phyloP scores from a whole-genome alignment of 495 filamentous ascomycete species.

The Hyaloscypha hepaticicola region DNA sequence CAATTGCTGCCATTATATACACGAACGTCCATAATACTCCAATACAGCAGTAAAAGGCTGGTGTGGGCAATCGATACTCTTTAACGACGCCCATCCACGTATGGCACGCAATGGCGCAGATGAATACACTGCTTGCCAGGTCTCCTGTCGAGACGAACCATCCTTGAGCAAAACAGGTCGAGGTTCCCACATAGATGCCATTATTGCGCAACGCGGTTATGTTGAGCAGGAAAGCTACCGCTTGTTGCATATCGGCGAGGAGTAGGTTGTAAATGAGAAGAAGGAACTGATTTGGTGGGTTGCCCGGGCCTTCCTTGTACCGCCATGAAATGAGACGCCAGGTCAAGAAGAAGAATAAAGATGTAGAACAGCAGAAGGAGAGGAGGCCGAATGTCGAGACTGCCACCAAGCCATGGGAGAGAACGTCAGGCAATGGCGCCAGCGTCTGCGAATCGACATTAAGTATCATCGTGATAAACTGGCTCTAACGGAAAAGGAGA shows the following conservation, averaged over 20 bases:
- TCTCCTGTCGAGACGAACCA: slow-evolving; percentile 72
- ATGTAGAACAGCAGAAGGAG: slow-evolving; percentile 55
- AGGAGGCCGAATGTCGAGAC: slow-evolving; percentile 58
- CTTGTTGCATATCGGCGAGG: slow-evolving; percentile 71
- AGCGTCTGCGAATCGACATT: slow-evolving; percentile 31
- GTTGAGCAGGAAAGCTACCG: slow-evolving; percentile 65
- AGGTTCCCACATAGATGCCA: slow-evolving; percentile 53
- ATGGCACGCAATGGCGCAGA: slow-evolving; percentile 67
- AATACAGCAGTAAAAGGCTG: slow-evolving; percentile 50
- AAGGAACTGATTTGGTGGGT: slow-evolving; percentile 63
- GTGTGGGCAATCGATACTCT: slow-evolving; percentile 55
- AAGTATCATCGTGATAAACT: slow-evolving; percentile 17
- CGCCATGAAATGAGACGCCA: slow-evolving; percentile 59
- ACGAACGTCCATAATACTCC: slow-evolving; percentile 58
- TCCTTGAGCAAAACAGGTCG: slow-evolving; percentile 67
- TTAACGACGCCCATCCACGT: slow-evolving; percentile 65
- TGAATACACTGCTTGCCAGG: slow-evolving; percentile 66
- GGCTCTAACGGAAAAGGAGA: not conserved
- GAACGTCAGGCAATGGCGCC: slow-evolving; percentile 48
- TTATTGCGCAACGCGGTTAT: slow-evolving; percentile 56
- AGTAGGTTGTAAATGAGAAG: slow-evolving; percentile 73
- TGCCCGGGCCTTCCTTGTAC: slow-evolving; percentile 13
- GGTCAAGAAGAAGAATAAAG: slow-evolving; percentile 55
- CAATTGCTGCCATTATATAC: slow-evolving; percentile 55
- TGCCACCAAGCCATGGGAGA: slow-evolving; percentile 52